Conservation (phyloP, 495 filamentous ascomycete species). For the Apodospora peruviana region DNA sequence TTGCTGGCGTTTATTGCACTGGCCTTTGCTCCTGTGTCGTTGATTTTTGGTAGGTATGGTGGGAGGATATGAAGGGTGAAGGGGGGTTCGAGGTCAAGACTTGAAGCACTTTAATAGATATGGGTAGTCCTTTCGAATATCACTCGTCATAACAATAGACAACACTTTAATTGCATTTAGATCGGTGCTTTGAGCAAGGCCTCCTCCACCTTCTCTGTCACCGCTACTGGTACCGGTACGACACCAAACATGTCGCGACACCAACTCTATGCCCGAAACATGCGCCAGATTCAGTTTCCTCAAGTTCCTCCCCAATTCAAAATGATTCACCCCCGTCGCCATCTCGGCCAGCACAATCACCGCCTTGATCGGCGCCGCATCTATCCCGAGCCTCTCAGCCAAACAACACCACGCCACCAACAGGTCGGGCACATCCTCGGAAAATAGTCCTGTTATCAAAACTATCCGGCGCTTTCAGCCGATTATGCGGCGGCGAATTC, state of each 20-base stretch:
- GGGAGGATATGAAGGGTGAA: background rate
- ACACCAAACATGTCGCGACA: background rate
- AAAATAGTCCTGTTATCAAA: background rate
- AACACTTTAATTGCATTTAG: background rate
- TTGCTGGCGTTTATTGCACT: slow-evolving; percentile 50
- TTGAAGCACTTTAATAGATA: no score
- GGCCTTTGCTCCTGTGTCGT: background rate
- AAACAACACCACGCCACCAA: background rate
- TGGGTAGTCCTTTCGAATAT: no score
- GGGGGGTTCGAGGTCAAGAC: background rate
- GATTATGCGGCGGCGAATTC: background rate
- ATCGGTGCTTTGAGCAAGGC: background rate
- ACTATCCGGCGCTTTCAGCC: background rate
- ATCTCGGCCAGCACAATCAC: background rate
- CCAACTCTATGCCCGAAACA: background rate
- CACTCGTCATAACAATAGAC: background rate
- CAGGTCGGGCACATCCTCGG: background rate
- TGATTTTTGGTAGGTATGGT: background rate
- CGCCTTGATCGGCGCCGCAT: background rate
- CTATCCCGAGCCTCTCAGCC: background rate
- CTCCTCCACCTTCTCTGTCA: background rate
- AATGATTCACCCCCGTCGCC: background rate
- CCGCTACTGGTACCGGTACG: background rate
- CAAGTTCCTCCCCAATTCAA: background rate
- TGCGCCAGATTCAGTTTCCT: background rate